Evolutionary conservation across 73 alveolate species (phyloP), one percentile per base, ranked within the genome.

Genomic region (Paramecium biaurelia): DNA sequence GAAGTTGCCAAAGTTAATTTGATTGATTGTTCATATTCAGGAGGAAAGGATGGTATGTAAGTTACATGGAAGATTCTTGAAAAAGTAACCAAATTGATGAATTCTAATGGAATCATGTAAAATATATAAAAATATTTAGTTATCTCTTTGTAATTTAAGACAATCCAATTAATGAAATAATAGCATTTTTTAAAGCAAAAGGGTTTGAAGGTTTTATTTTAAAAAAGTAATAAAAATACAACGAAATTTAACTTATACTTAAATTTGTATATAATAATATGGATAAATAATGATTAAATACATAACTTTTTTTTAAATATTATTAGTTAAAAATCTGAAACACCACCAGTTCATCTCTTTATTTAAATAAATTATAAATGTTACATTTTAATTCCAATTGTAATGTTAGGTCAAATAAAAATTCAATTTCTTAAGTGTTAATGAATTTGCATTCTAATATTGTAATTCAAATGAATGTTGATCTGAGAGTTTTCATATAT

Each of bases 11-110:
- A 89, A 89, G 87, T 89, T 4, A 89, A 89, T 28, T 35, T 76
- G 9, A 89, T 89, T 24, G 94, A 89, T 38, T 76, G 63, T 24
- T 70, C 92, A 47, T 89, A 89, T 70, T 56, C 92, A 14, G 94
- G 94, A 21, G 94, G 94, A 6, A 82, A 89, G 28, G 94, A 89
- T 72, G 94, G 94, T 1, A 89, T 89, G 94, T 5, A 11, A 26
- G 32, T 89, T 10, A 89, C 94, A 1, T 89, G 87, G 74, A 63
- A 41, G 15, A 89, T 89, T 37, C 57, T 89, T 3, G 79, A 68
- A 6, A n/a, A 79, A 18, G 45, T 24, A 21, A 23, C 47, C 43
- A 43, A 41, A 11, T 30, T 23, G 6, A 79, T 79, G 90, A 79
- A 47, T 79, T 15, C 47, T 42, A 79, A 47, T 79, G 90, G 90